Conservation (phyloP, 148 eudicot species). For the Silene latifolia region DNA sequence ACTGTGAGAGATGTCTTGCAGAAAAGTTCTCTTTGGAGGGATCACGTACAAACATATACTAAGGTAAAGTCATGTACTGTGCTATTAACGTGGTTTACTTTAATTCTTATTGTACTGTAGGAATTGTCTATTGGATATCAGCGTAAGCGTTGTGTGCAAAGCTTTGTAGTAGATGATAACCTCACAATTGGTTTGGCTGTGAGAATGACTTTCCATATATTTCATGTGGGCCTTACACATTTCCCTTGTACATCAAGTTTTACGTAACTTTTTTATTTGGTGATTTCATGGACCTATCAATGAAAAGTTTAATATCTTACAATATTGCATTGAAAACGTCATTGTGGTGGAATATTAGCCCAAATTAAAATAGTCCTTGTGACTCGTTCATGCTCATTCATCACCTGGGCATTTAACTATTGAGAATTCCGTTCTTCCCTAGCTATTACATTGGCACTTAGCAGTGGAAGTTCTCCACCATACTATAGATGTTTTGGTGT, state of each 20-base stretch:
- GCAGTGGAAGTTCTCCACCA: not conserved
- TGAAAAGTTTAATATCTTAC: not conserved
- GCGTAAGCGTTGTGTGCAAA: not conserved
- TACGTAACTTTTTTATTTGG: not conserved
- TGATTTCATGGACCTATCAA: not conserved
- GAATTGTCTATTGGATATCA: not conserved
- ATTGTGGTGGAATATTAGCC: not conserved
- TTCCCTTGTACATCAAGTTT: not conserved
- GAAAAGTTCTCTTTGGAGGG: constrained; percentile 96
- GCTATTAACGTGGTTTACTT: not conserved
- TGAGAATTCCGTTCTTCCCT: not conserved
- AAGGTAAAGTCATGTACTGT: constrained; percentile 44
- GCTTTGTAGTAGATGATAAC: not conserved
- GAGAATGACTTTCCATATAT: not conserved
- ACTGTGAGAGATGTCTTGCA: constrained; percentile 91
- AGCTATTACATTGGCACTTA: not conserved
- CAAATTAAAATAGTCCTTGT: not conserved
- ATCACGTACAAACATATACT: constrained; percentile 89
- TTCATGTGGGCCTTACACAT: not conserved
- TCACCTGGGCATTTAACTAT: not conserved
- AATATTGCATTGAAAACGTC: not conserved
- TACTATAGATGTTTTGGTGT: not conserved
- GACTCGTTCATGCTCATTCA: not conserved
- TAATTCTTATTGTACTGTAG: not conserved
- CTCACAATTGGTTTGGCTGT: constrained; percentile 4